Evolutionary conservation across 768 basidiomycete species (phyloP), one percentile per base, ranked within the genome.

Genomic region (Dendrothele bispora): DNA sequence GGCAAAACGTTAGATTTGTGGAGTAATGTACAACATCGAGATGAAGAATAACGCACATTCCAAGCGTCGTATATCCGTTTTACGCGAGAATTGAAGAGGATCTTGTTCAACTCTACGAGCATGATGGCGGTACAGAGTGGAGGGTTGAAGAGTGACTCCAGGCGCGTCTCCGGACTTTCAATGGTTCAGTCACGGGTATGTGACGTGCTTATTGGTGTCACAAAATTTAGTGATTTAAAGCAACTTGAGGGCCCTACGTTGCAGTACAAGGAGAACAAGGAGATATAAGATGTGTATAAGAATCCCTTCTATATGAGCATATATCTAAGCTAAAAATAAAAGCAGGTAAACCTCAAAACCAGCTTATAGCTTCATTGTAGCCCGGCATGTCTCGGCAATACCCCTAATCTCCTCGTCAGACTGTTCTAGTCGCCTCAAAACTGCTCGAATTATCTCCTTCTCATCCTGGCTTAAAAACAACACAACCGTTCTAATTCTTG

Each of bases 71-170:
- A 80, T 24, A 87, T 68, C 39, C 67, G 72, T 64, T 78, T 75
- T 29, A 86, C 59, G 50, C 85, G 84, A 53, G 78, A 65, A 37
- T 69, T 71, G 48, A 85, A 85, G 39, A 72, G 61, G 0, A 66
- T 42, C 61, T 80, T 83, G 70, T 90, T 91, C 52, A 91, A 73
- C 64, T 89, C 82, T 51, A 90, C 86, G 52, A 73, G 66, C 86
- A 87, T 88, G 58, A 49, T 50, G 53, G 24, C 40, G 40, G 54
- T 50, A 29, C 55, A 51, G 48, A 52, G 53, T 42, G 48, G 43
- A 54, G 46, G 21, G n/a, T n/a, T 32, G 10, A 32, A 32, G 10
- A 32, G 30, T 32, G n/a, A 32, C 30, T 32, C n/a, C n/a, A n/a
- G 30, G 30, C 30, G 30, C 30, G 30, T 10, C n/a, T 32, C 30